Percentiles rank a stretch among this genome's conserved stretches.
These are phyloP conservation scores for Peronospora farinosa DNA, from an alignment of 352 stramenopile species.

Conservation along the genomic window DNA sequence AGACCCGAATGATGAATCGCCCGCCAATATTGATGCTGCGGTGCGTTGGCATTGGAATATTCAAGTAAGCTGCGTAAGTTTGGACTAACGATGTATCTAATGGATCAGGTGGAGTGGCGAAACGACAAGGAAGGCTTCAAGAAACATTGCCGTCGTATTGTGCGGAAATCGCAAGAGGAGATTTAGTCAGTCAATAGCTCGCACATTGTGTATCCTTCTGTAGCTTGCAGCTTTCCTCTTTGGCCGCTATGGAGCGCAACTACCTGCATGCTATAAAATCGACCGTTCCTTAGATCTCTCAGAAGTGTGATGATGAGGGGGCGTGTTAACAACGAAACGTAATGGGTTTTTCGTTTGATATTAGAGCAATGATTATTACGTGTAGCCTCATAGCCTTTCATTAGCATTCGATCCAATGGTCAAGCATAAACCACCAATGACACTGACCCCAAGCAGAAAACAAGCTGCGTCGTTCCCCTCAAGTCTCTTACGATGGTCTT, in stretches of 20 bases:
- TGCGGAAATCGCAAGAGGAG: conserved; percentile 91
- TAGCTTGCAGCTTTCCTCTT: background rate
- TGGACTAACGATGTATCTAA: conserved; percentile 5
- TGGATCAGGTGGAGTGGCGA: conserved; percentile 79
- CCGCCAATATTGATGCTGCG: conserved; percentile 99
- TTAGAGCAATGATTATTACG: background rate
- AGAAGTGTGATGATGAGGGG: conserved; percentile 1
- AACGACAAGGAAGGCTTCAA: conserved; percentile 92
- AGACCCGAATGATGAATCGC: conserved; percentile 98
- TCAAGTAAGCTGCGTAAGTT: background rate
- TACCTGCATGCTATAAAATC: conserved; percentile 25
- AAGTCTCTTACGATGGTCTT: conserved; percentile 46
- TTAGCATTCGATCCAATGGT: conserved; percentile 3
- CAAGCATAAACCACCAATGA: conserved; percentile 7
- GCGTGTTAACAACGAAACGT: conserved; percentile 7
- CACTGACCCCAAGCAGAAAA: conserved; percentile 25
- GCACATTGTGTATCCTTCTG: background rate
- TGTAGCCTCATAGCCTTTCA: conserved; percentile 4
- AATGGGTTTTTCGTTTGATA: conserved; percentile 22
- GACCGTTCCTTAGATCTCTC: conserved; percentile 5
- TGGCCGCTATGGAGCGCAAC: background rate
- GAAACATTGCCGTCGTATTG: conserved; percentile 85
- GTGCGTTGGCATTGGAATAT: conserved; percentile 45
- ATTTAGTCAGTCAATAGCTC: conserved; percentile 52
- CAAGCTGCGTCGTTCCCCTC: conserved; percentile 15